A percentile compares a stretch with the other conserved stretches of the same genome.
phyloP scores from a whole-genome alignment of 768 basidiomycete genomes.

The Pholiota conissans region DNA sequence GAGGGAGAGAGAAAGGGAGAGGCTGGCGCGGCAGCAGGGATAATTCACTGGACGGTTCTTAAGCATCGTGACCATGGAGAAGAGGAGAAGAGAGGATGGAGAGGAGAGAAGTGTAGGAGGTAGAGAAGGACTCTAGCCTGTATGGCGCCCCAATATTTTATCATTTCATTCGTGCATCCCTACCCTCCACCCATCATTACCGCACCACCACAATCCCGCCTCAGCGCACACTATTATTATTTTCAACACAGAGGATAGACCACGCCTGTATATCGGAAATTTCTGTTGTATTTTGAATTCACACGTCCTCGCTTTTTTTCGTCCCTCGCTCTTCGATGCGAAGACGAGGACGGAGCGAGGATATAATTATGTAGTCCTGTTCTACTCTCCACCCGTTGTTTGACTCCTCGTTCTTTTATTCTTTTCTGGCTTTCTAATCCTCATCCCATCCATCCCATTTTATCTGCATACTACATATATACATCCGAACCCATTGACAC shows the following conservation, averaged over 20 bases:
- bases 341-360: not conserved
- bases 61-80: not conserved
- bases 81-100: not conserved
- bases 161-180: conserved; percentile 10
- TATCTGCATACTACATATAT: no score
- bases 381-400: not conserved
- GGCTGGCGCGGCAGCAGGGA: not conserved
- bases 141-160: not conserved
- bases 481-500: no score
- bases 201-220: no score
- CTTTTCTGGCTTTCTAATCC: not conserved
- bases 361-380: conserved; percentile 4
- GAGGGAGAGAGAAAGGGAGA: conserved; percentile 24
- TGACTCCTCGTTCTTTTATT: not conserved
- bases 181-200: not conserved
- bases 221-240: conserved; percentile 8
- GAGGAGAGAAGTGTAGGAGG: not conserved
- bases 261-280: conserved; percentile 2
- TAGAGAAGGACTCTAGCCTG: not conserved
- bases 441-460: not conserved
- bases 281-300: conserved; percentile 8
- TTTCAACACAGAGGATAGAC: conserved; percentile 8
- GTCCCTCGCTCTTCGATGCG: no score
- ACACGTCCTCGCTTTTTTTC: not conserved
- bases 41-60: not conserved